Conservation (phyloP, 176 grass and related monocot species). For the Oryza meridionalis region DNA sequence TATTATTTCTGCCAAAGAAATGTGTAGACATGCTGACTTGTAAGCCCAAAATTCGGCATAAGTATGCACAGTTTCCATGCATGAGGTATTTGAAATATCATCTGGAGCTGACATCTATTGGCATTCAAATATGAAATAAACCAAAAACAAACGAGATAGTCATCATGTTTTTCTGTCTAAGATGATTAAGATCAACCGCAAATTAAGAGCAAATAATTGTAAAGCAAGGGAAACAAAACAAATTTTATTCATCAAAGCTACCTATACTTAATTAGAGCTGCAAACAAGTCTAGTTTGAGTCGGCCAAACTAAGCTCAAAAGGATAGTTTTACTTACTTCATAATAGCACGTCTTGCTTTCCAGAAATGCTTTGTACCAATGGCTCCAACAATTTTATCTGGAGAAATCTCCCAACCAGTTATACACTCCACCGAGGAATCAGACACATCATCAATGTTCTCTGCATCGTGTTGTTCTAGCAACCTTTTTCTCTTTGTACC, state of each 20-base stretch:
- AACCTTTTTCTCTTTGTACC: constrained; percentile 52
- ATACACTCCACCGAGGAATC: constrained; percentile 49
- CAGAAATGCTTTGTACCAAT: constrained; percentile 83
- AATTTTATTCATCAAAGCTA: neutral
- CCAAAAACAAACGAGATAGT: neutral
- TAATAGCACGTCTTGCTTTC: constrained; percentile 91
- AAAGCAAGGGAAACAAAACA: constrained; percentile 12
- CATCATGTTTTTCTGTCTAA: neutral
- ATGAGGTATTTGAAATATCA: neutral
- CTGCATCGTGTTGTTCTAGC: constrained; percentile 4
- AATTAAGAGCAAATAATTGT: constrained; percentile 15
- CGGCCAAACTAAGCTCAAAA: neutral
- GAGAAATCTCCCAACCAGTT: constrained; percentile 56
- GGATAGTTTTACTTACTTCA: constrained; percentile 60
- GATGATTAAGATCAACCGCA: neutral
- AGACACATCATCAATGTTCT: constrained; percentile 45
- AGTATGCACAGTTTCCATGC: neutral
- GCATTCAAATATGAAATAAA: neutral
- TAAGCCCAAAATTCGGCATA: neutral
- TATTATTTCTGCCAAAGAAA: neutral
- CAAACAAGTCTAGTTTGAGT: neutral
- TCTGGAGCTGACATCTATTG: neutral
- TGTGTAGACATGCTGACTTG: neutral
- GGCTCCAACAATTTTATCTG: constrained; percentile 69
- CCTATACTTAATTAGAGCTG: neutral